These are phyloP conservation scores for Rosa multiflora DNA, from an alignment of 306 rosid species.

Conservation along the genomic window DNA sequence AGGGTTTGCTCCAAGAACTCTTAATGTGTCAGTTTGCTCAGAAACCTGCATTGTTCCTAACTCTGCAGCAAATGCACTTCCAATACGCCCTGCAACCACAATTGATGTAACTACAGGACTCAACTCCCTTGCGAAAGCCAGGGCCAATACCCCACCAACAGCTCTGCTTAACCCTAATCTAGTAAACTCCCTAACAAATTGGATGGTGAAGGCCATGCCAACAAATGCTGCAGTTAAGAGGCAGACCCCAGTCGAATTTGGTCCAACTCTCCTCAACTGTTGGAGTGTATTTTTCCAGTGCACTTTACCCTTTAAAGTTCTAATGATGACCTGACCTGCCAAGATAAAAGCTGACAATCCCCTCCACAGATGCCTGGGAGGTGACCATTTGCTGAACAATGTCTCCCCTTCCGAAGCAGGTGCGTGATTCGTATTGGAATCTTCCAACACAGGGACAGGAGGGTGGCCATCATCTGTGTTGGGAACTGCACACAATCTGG, in stretches of 20 bases:
- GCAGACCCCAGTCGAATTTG: conserved; percentile 88
- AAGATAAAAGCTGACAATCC: conserved; percentile 74
- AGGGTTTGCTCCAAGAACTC: conserved; percentile 90
- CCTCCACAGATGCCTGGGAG: conserved; percentile 88
- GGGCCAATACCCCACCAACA: conserved; percentile 90
- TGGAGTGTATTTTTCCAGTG: conserved; percentile 92
- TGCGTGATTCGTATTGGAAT: conserved; percentile 53
- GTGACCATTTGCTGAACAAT: conserved; percentile 69
- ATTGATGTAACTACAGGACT: conserved; percentile 94
- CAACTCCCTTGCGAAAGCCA: conserved; percentile 95
- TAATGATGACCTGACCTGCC: conserved; percentile 81
- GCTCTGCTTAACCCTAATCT: conserved; percentile 89
- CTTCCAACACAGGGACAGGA: conserved; percentile 41
- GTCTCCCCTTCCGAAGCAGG: conserved; percentile 35
- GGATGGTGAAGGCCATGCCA: conserved; percentile 97
- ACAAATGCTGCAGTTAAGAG: conserved; percentile 91
- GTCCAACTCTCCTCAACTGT: conserved; percentile 93
- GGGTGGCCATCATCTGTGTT: conserved; percentile 56
- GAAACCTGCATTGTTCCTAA: conserved; percentile 99
- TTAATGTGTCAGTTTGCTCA: conserved; percentile 84
- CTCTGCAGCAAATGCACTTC: conserved; percentile 97
- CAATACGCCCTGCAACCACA: conserved; percentile 91
- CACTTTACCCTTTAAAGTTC: conserved; percentile 66
- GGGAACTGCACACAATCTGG: conserved; percentile 50
- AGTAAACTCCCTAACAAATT: conserved; percentile 92